These are phyloP conservation scores for Colletotrichum chlorophyti DNA, from an alignment of 2,329 filamentous ascomycete species.

Conservation along the genomic window DNA sequence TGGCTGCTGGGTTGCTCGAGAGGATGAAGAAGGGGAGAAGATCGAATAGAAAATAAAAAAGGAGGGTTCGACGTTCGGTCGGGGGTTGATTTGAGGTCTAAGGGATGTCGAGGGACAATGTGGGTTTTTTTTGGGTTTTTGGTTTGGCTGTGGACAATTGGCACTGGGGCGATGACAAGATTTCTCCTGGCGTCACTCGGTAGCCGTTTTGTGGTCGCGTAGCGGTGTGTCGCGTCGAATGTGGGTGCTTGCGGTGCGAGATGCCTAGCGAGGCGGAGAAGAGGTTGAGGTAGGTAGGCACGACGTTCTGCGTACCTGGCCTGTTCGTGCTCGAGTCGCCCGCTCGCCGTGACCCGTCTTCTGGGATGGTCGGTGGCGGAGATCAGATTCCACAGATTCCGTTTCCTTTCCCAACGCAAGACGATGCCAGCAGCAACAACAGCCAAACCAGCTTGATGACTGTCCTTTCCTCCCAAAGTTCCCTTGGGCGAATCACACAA, in stretches of 20 bases:
- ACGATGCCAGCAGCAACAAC: neutral
- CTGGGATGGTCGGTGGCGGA: conserved; percentile 8
- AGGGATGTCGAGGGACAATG: conserved; percentile 31
- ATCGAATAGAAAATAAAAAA: too few relatives aligned
- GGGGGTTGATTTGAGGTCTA: conserved; percentile 28
- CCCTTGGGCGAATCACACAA: conserved; percentile 15
- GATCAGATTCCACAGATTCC: conserved; percentile 22
- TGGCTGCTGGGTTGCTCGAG: conserved; percentile 19
- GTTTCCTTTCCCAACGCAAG: neutral
- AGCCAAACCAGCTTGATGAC: conserved; percentile 5
- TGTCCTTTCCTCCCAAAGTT: conserved; percentile 24
- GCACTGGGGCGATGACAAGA: conserved; percentile 24
- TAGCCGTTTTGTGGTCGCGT: conserved; percentile 27
- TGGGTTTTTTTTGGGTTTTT: conserved; percentile 16
- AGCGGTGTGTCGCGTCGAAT: conserved; percentile 23
- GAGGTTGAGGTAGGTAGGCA: conserved; percentile 6
- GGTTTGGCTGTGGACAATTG: too few relatives aligned
- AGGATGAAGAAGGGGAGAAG: too few relatives aligned
- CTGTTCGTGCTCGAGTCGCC: conserved; percentile 6
- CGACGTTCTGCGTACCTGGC: neutral
- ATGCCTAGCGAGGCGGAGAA: conserved; percentile 17
- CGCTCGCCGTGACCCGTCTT: too few relatives aligned
- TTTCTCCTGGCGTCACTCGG: conserved; percentile 28
- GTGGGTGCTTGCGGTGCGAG: conserved; percentile 27
- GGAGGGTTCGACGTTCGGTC: conserved; percentile 27